Base-by-base conservation (phyloP, 345 rosid genomes). In the Brassica carinata region DNA sequence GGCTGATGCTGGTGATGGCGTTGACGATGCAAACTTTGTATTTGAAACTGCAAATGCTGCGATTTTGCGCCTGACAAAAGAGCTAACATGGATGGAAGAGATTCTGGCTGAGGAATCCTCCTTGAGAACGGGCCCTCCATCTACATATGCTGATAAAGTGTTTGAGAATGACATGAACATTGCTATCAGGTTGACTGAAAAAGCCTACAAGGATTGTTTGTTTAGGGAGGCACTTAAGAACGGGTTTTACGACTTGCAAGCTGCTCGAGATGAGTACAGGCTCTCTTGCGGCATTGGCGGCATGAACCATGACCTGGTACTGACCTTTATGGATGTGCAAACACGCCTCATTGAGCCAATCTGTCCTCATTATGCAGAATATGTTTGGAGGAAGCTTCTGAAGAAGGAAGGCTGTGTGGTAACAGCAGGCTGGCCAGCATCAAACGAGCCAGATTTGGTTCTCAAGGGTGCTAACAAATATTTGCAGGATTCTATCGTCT, bases 1-100 rank as follows among this genome's bases (percentile, higher is more conserved):
- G 57, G 99, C 99, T 76, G 99, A 93, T 89, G 93, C 98, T 65
- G 99, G 99, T 29, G 99, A 95, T 68, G 99, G 98, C 3, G 92
- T 91, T 63, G 99, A 95, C 76, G 99, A 95, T 88, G 99, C 98
- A n/a, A 95, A 96, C 69, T 96, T 93, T 76, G 97, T 90, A 4
- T 89, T 87, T 82, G 97, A 90, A 81, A 93, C 97, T 67, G 94
- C 98, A 38, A 96, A 92, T 84, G 86, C 98, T 53, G 99, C 95
- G 63, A 93, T 96, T 74, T 86, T 91, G 63, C 86, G 94, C 55
- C 94, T 96, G 58, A 90, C 97, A 9, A 96, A 89, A 83, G 96
- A 96, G 83, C 89, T 92, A 74, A 67, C 96, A 8, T 96, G 97
- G 97, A 96, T 96, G 91, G 93, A 93, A 82, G 94, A 96, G 79